Base-by-base conservation (phyloP, 2,329 filamentous ascomycete species). In the Meredithiella fracta region DNA sequence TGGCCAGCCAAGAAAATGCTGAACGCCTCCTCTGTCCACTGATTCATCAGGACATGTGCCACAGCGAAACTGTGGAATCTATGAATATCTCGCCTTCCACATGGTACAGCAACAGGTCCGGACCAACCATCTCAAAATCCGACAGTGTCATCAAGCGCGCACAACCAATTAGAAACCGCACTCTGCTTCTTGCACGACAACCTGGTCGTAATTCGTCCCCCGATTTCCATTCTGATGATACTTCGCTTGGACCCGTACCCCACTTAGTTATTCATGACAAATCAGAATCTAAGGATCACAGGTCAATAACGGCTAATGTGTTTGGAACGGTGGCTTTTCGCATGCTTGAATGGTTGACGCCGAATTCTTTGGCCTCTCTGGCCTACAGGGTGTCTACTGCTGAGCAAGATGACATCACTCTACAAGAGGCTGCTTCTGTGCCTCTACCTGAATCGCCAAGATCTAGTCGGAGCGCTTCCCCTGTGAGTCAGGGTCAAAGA, bases 1-100 rank as follows among this genome's bases (percentile, higher is more conserved):
- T 94, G 53, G 86, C 88, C 8, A 86, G 83, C 63, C 82, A 88
- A 64, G 85, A 90, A 62, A 80, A 92, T 61, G 80, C 88, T 0
- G 81, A 86, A 60, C 73, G 70, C 58, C 79, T 78, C 2, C 70
- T 94, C 0, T 94, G 88, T 52, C 74, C 74, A 1, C 65, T 70
- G 22, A 65, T 79, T 15, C 67, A 68, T 49, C 65, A 68, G 3
- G 67, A 71, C 1, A 70, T 69, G 52, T 67, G 68, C 15, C 67
- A 72, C 0, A 70, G 74, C 3, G 70, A 73, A 25, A 70, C 73
- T 7, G 61, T 74, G 29, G 70, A 69, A 57, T 73, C 72, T 15
- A 67, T 80, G 11, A 53, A 14, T 64, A 72, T 37, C 75, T 80
- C 61, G 63, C 56, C 51, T 51, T 58, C 52, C 34, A 26, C 31